A percentile compares a stretch with the other conserved stretches of the same genome.
These are phyloP conservation scores for Cladosporium sp. DNA, from an alignment of 2,329 filamentous ascomycete species.

Conservation along the genomic window DNA sequence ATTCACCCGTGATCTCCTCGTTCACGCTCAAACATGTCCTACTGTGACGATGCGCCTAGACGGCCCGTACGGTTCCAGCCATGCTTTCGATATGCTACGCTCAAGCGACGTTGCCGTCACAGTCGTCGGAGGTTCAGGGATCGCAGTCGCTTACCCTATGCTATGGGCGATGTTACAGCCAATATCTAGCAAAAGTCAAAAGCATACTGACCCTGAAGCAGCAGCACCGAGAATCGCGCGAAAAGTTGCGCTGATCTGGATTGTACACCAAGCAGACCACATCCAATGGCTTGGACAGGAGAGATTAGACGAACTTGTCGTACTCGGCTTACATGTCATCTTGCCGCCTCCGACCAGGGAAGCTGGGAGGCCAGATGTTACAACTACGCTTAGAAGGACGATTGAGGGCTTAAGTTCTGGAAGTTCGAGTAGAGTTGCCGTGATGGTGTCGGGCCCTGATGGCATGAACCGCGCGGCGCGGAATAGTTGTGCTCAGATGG, in stretches of 20 bases:
- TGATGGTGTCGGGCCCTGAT: constrained; percentile 61
- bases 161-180: constrained; percentile 43
- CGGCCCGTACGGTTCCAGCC: constrained; percentile 59
- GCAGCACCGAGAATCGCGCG: constrained; percentile 13
- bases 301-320: constrained; percentile 47
- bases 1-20: constrained; percentile 55
- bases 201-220: constrained; percentile 13
- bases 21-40: constrained; percentile 44
- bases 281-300: constrained; percentile 51
- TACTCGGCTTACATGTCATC: constrained; percentile 49
- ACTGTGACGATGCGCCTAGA: constrained; percentile 53
- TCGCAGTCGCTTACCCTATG: constrained; percentile 61
- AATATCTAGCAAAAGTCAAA: neutral
- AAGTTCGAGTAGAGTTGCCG: constrained; percentile 31
- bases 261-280: constrained; percentile 53
- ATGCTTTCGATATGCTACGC: constrained; percentile 52
- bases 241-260: constrained; percentile 50
- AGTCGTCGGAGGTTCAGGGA: constrained; percentile 61
- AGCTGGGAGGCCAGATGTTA: constrained; percentile 52
- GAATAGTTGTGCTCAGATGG: constrained; percentile 52
- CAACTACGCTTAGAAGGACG: constrained; percentile 39
- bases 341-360: constrained; percentile 53
- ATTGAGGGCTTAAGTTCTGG: constrained; percentile 30
- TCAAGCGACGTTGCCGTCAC: constrained; percentile 49
- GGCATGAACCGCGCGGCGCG: constrained; percentile 57